phyloP scores from a whole-genome alignment of 352 stramenopile species.

The Phytophthora hybrid region DNA sequence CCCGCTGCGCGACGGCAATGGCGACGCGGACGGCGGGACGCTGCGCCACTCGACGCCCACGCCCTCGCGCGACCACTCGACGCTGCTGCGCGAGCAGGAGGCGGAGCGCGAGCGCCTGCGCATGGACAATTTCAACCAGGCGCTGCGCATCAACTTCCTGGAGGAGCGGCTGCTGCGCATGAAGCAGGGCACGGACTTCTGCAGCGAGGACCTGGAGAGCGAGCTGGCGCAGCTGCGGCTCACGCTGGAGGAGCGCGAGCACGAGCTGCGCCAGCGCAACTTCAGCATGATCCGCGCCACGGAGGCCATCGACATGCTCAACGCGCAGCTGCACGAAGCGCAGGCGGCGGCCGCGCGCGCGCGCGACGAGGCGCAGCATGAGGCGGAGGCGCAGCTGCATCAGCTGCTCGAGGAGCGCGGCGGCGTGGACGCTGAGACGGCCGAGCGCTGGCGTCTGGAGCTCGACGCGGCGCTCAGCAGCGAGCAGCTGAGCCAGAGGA shows the following conservation, averaged over 20 bases:
- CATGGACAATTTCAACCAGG: slow-evolving; percentile 84
- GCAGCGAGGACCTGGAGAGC: slow-evolving; percentile 68
- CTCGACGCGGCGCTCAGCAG: slow-evolving; percentile 45
- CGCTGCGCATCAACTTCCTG: slow-evolving; percentile 67
- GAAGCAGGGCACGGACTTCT: slow-evolving; percentile 69
- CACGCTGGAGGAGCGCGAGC: slow-evolving; percentile 68
- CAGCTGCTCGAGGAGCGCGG: slow-evolving; percentile 33
- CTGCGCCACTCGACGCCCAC: slow-evolving; percentile 15
- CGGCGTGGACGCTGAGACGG: slow-evolving; percentile 47
- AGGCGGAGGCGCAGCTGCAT: slow-evolving; percentile 45
- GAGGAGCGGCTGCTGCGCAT: slow-evolving; percentile 74
- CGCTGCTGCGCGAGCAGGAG: slow-evolving; percentile 65
- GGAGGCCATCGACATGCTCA: slow-evolving; percentile 66
- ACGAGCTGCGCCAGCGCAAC: slow-evolving; percentile 67
- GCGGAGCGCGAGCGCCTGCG: slow-evolving; percentile 62
- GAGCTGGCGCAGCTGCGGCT: slow-evolving; percentile 65
- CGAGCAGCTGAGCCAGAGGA: slow-evolving; percentile 40
- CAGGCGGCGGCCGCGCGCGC: slow-evolving; percentile 37
- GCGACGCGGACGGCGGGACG: slow-evolving; percentile 2
- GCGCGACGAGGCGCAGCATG: slow-evolving; percentile 32
- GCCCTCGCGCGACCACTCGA: slow-evolving; percentile 40
- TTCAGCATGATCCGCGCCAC: slow-evolving; percentile 69
- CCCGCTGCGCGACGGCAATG: slow-evolving; percentile 20
- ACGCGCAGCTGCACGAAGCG: slow-evolving; percentile 47
- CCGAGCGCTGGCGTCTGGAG: slow-evolving; percentile 48